Percentiles rank a stretch among this genome's conserved stretches.
Evolutionary conservation across 2,329 filamentous ascomycete species (phyloP).

Genomic region (Waltergamsia citrina): DNA sequence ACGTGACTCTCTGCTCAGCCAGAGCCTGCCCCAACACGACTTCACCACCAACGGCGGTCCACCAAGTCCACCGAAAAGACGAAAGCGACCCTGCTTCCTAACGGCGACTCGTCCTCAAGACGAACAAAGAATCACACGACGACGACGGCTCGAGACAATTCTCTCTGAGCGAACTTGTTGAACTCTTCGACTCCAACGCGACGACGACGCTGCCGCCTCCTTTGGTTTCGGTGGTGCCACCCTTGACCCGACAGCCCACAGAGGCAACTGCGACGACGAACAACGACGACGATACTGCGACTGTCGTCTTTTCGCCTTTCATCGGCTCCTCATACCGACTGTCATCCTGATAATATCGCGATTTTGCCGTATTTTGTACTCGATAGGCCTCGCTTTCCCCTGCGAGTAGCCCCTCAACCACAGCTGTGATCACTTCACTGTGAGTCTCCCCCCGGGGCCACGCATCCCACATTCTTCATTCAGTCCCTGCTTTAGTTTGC

Average conservation of each 20-base stretch:
- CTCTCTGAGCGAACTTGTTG: not conserved
- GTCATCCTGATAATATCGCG: conserved; percentile 2
- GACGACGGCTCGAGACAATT: not conserved
- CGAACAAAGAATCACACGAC: not conserved
- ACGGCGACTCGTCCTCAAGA: not conserved
- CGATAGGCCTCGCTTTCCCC: not conserved
- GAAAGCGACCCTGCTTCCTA: not conserved
- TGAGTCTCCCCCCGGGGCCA: conserved; percentile 15
- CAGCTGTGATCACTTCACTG: conserved; percentile 30
- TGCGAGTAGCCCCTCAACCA: conserved; percentile 9
- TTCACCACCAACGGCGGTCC: not conserved
- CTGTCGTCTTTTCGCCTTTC: conserved; percentile 4
- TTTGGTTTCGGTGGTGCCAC: no score
- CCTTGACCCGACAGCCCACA: not conserved
- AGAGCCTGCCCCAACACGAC: not conserved
- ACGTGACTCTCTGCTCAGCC: not conserved
- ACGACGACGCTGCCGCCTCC: not conserved
- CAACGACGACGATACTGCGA: not conserved
- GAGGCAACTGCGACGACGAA: conserved; percentile 6
- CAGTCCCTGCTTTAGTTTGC: conserved; percentile 2
- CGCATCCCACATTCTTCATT: not conserved
- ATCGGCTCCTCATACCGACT: conserved; percentile 2
- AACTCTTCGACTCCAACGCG: not conserved
- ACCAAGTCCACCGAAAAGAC: not conserved
- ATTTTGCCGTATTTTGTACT: not conserved